phyloP scores from a whole-genome alignment of 192 early-diverging fungal genomes.

The Linnemannia elongata region DNA sequence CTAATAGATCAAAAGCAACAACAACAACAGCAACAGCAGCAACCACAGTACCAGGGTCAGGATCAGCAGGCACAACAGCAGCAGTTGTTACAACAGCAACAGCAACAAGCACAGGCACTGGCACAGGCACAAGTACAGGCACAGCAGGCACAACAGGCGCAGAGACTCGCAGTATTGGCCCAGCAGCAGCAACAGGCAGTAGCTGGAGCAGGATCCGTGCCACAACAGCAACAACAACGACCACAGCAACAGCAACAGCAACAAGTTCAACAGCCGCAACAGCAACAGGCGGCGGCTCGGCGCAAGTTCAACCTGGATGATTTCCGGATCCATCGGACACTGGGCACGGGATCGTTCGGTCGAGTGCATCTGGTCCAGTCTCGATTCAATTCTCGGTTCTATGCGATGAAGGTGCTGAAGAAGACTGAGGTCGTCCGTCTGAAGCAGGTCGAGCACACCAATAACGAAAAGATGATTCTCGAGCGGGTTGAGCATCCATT shows the following conservation, averaged over 20 bases:
- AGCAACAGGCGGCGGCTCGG: constrained; percentile 37
- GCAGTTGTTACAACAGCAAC: constrained; percentile 13
- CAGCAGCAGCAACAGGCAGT: constrained; percentile 28
- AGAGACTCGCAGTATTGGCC: background rate
- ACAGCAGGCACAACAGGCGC: constrained; percentile 14
- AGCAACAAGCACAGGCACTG: constrained; percentile 13
- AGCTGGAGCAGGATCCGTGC: background rate
- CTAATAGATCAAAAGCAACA: constrained; percentile 39
- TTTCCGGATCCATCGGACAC: constrained; percentile 87
- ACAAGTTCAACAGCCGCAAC: constrained; percentile 1
- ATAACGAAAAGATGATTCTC: constrained; percentile 96
- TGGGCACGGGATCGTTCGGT: constrained; percentile 98
- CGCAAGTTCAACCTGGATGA: constrained; percentile 78
- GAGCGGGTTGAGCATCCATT: constrained; percentile 91
- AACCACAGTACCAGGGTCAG: background rate
- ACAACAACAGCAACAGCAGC: constrained; percentile 18
- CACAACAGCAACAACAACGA: constrained; percentile 13
- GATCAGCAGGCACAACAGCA: constrained; percentile 14
- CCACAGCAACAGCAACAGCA: constrained; percentile 40
- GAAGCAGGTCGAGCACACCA: constrained; percentile 98
- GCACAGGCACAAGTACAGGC: constrained; percentile 6
- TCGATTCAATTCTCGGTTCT: constrained; percentile 83
- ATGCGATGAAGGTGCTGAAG: constrained; percentile 97
- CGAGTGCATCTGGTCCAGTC: constrained; percentile 94
- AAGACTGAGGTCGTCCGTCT: constrained; percentile 95